Conservation (phyloP, 75 land plant species). For the Pinus tabuliformis region DNA sequence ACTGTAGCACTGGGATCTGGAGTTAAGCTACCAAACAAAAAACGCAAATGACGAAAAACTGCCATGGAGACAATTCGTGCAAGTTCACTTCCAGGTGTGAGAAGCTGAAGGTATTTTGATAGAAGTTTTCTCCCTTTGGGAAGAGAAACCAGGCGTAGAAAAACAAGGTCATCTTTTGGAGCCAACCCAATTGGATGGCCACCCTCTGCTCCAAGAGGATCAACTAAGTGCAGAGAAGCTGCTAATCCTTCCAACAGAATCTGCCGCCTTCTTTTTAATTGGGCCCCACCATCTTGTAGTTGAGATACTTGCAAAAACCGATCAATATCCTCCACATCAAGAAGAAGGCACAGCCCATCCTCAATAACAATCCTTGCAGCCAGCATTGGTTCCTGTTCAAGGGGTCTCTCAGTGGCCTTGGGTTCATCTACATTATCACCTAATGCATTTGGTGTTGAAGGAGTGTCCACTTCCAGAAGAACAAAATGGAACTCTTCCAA, state of each 20-base stretch:
- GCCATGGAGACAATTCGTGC: conserved; percentile 81
- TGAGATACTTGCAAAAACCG: conserved; percentile 61
- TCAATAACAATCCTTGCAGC: conserved; percentile 89
- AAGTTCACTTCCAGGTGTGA: conserved; percentile 62
- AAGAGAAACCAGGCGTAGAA: conserved; percentile 79
- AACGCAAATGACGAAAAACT: conserved; percentile 86
- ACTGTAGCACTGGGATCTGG: conserved; percentile 52
- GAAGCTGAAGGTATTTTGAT: conserved; percentile 68
- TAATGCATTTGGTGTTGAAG: conserved; percentile 26
- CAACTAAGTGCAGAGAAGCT: conserved; percentile 80
- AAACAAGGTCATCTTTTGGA: conserved; percentile 84
- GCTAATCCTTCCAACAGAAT: conserved; percentile 83
- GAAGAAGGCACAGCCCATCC: conserved; percentile 81
- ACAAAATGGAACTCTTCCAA: conserved; percentile 74
- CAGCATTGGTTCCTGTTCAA: conserved; percentile 94
- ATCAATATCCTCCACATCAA: conserved; percentile 97
- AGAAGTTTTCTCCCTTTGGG: conserved; percentile 87
- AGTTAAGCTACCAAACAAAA: conserved; percentile 64
- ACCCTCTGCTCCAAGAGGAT: conserved; percentile 59
- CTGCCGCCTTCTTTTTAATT: conserved; percentile 71
- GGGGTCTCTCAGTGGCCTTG: conserved; percentile 49
- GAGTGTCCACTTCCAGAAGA: conserved; percentile 82
- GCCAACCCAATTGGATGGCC: conserved; percentile 48
- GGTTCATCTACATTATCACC: conserved; percentile 31
- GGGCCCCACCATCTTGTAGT: conserved; percentile 83